Conservation (phyloP, 352 stramenopile genomes). For the Globisporangium parvum region DNA sequence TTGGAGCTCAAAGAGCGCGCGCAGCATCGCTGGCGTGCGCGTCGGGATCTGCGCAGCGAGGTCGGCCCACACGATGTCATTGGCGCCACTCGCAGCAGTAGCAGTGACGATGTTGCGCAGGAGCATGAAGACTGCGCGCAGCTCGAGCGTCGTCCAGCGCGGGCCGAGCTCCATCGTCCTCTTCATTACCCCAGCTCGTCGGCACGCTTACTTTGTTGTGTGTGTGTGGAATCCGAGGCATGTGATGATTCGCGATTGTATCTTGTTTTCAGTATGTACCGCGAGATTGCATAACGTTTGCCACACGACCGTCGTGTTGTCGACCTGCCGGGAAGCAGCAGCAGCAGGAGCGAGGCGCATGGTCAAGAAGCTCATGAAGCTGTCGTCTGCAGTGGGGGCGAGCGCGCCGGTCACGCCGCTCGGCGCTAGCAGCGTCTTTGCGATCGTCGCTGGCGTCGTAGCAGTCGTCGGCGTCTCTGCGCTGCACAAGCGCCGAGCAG, state of each 20-base stretch:
- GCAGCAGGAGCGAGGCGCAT: slow-evolving; percentile 10
- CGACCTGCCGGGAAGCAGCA: background rate
- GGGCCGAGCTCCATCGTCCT: slow-evolving; percentile 25
- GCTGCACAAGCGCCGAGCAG: slow-evolving; percentile 30
- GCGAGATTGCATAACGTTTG: no score
- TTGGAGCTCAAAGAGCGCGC: slow-evolving; percentile 59
- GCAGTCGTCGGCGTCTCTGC: slow-evolving; percentile 38
- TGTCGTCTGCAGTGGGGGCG: slow-evolving; percentile 16
- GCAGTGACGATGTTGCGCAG: slow-evolving; percentile 13
- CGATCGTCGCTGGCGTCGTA: slow-evolving; percentile 31
- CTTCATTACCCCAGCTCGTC: no score
- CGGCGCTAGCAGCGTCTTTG: slow-evolving; percentile 29
- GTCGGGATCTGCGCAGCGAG: slow-evolving; percentile 40
- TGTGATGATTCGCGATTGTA: no score
- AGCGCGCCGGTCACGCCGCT: slow-evolving; percentile 22
- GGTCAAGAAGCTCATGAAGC: slow-evolving; percentile 43
- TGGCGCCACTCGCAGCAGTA: background rate
- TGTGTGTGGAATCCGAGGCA: no score
- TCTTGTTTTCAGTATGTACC: no score
- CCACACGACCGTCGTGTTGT: background rate
- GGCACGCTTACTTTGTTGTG: no score
- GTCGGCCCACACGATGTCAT: slow-evolving; percentile 30
- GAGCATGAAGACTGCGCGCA: slow-evolving; percentile 65
- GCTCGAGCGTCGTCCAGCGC: slow-evolving; percentile 55
- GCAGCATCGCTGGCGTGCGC: slow-evolving; percentile 54